Evolutionary conservation across 2,329 filamentous ascomycete species (phyloP).

Genomic region (Pseudogymnoascus sp.): DNA sequence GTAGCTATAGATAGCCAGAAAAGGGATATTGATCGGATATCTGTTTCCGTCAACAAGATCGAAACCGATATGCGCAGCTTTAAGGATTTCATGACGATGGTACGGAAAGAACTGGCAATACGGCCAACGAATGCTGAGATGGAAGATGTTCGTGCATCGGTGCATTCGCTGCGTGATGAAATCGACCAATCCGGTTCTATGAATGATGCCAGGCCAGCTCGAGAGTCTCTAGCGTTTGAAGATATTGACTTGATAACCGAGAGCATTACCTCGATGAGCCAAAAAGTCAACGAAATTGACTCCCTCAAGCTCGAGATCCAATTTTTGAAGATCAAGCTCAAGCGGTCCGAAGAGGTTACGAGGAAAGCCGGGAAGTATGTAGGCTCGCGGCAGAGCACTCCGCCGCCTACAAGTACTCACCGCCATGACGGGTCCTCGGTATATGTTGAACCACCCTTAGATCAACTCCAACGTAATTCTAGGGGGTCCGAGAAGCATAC

Average conservation of each 20-base stretch:
- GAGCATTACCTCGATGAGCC: conserved; percentile 18
- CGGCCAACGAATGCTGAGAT: conserved; percentile 9
- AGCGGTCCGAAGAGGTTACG: conserved; percentile 15
- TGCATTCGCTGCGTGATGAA: conserved; percentile 12
- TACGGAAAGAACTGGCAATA: conserved; percentile 20
- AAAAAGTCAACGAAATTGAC: conserved; percentile 24
- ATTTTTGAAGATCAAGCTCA: conserved; percentile 18
- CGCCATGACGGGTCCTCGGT: background rate
- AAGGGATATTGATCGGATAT: conserved; percentile 27
- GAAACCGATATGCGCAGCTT: conserved; percentile 25
- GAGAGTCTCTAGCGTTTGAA: conserved; percentile 11
- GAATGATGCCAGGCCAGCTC: conserved; percentile 9
- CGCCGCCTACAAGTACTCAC: background rate
- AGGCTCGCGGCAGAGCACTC: background rate
- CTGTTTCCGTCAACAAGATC: conserved; percentile 21
- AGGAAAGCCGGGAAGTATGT: background rate
- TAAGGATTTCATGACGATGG: conserved; percentile 26
- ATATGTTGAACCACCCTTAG: background rate
- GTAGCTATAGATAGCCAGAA: conserved; percentile 22
- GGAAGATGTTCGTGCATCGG: conserved; percentile 12
- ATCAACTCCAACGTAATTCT: background rate
- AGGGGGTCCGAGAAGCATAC: background rate
- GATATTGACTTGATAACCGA: conserved; percentile 19
- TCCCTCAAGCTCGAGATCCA: conserved; percentile 21
- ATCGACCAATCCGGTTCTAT: conserved; percentile 11